phyloP scores from a whole-genome alignment of 148 eudicot species.

The Cornus kousa region DNA sequence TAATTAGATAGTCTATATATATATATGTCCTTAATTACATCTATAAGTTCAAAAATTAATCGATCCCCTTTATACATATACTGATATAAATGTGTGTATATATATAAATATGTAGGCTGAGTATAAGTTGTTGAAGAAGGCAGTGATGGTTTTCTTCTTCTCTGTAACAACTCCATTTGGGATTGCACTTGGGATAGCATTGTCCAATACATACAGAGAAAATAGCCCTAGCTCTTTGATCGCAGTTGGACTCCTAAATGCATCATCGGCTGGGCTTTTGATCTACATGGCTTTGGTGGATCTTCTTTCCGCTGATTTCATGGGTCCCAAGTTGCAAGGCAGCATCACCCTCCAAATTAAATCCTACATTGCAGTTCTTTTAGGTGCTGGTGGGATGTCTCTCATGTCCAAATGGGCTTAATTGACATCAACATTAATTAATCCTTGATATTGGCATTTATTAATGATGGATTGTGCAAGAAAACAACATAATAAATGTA shows the following conservation, averaged over 20 bases:
- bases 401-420: conserved; percentile 36
- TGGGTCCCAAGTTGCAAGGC: conserved; percentile 31
- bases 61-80: no score
- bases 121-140: conserved; percentile 21
- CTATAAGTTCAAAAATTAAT: no score
- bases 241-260: conserved; percentile 23
- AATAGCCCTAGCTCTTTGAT: conserved; percentile 27
- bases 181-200: conserved; percentile 28
- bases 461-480: no score
- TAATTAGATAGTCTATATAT: no score
- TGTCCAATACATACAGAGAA: conserved; percentile 24
- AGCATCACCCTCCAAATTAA: conserved; percentile 28
- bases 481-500: no score
- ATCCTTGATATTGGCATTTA: no score
- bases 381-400: conserved; percentile 37
- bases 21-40: no score
- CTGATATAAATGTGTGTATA: background rate
- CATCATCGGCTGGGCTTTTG: conserved; percentile 33
- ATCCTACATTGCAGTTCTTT: conserved; percentile 22
- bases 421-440: no score
- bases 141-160: conserved; percentile 31
- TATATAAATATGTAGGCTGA: conserved; percentile 19
- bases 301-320: conserved; percentile 30
- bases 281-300: conserved; percentile 37
- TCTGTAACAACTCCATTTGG: conserved; percentile 42